These are phyloP conservation scores for Tulasnella sp. DNA, from an alignment of 768 basidiomycete genomes.

Conservation along the genomic window DNA sequence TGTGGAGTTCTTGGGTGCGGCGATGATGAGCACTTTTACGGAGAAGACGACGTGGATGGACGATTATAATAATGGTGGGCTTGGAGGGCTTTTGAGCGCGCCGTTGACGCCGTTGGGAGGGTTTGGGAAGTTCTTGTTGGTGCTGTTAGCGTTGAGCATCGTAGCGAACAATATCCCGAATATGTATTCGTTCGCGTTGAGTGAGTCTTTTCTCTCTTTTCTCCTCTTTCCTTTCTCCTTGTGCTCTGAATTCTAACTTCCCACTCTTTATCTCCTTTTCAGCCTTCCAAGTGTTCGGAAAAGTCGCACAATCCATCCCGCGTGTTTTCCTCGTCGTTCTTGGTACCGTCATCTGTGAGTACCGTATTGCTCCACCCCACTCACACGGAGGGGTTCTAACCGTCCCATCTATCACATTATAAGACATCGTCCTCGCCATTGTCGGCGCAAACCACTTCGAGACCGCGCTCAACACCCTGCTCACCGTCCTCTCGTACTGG, in stretches of 20 bases:
- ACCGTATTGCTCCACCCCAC: too few species aligned
- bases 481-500: constrained; percentile 38
- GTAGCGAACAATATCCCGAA: constrained; percentile 30
- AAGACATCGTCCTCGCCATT: constrained; percentile 32
- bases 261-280: constrained; percentile 35
- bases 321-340: constrained; percentile 15
- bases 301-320: constrained; percentile 26
- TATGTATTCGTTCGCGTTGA: constrained; percentile 37
- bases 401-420: constrained; percentile 28
- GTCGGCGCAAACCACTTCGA: constrained; percentile 36
- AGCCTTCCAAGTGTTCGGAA: constrained; percentile 21
- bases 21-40: constrained; percentile 24
- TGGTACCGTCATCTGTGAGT: constrained; percentile 23
- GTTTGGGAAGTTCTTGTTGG: constrained; percentile 33
- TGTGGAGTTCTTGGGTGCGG: constrained; percentile 29
- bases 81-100: constrained; percentile 35
- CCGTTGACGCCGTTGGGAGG: constrained; percentile 37
- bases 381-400: too few species aligned
- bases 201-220: constrained; percentile 18
- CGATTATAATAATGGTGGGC: constrained; percentile 32
- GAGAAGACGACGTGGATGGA: constrained; percentile 28
- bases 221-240: constrained; percentile 34
- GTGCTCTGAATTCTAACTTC: constrained; percentile 34
- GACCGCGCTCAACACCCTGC: constrained; percentile 33
- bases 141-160: constrained; percentile 34